phyloP scores from a whole-genome alignment of 176 grass and related monocot species.

The Triticum dicoccoides region DNA sequence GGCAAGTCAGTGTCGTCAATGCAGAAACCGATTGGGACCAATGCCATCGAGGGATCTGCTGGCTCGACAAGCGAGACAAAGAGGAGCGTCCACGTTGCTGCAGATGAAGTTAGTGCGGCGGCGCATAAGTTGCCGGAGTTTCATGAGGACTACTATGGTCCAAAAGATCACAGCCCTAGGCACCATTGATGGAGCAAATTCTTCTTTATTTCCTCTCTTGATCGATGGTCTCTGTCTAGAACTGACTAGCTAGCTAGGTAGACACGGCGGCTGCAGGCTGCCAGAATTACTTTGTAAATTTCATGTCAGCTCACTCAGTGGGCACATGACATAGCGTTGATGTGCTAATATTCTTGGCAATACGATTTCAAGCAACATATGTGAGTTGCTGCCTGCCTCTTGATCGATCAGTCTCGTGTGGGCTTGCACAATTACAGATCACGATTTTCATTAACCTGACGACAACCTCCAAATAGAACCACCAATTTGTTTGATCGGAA shows the following conservation, averaged over 20 bases:
- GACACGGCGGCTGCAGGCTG: constrained; percentile 12
- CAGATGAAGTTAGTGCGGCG: background rate
- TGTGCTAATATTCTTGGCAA: background rate
- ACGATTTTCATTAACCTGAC: background rate
- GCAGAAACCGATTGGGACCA: constrained; percentile 19
- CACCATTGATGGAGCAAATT: constrained; percentile 8
- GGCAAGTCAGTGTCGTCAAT: background rate
- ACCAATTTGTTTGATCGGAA: background rate
- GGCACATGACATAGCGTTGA: background rate
- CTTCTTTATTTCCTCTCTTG: constrained; percentile 9
- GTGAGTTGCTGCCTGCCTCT: background rate
- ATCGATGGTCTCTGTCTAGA: background rate
- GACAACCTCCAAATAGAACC: background rate
- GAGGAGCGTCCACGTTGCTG: constrained; percentile 18
- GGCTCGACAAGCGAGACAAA: background rate
- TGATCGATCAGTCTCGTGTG: background rate
- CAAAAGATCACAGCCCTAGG: constrained; percentile 57
- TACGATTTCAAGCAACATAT: background rate
- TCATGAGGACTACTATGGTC: constrained; percentile 71
- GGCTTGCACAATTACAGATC: background rate
- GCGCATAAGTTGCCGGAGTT: constrained; percentile 49
- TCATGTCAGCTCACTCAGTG: constrained; percentile 11
- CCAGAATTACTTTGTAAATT: background rate
- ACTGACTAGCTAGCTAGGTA: constrained; percentile 16
- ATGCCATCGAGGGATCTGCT: background rate